A percentile compares a stretch with the other conserved stretches of the same genome.
These are phyloP conservation scores for Colletotrichum somersetense DNA, from an alignment of 2,329 filamentous ascomycete species.

Conservation along the genomic window DNA sequence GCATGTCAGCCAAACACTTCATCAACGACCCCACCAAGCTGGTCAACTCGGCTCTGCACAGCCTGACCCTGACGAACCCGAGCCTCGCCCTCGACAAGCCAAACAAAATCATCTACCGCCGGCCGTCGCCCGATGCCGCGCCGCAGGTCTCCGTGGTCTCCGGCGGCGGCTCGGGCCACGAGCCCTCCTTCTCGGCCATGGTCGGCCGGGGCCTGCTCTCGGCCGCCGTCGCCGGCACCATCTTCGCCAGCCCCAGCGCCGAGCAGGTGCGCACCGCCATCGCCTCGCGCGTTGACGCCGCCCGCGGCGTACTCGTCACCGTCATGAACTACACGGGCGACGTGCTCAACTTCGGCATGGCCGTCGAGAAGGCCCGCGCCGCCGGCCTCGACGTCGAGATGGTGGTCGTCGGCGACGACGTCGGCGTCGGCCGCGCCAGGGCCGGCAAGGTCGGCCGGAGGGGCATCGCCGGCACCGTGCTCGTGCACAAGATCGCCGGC, in stretches of 20 bases:
- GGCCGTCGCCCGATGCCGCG: constrained; percentile 60
- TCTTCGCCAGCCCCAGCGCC: constrained; percentile 80
- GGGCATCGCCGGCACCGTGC: constrained; percentile 90
- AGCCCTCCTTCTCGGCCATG: constrained; percentile 82
- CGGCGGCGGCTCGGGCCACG: constrained; percentile 88
- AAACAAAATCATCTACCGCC: constrained; percentile 87
- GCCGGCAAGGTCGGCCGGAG: constrained; percentile 93
- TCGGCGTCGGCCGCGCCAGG: constrained; percentile 83
- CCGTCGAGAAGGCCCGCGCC: constrained; percentile 90
- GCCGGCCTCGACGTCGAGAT: constrained; percentile 84
- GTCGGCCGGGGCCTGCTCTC: constrained; percentile 81
- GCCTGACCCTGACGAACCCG: constrained; percentile 86
- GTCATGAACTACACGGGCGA: constrained; percentile 97
- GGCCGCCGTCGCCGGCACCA: constrained; percentile 83
- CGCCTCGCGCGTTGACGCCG: constrained; percentile 73
- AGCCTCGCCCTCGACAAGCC: constrained; percentile 80
- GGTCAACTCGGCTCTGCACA: constrained; percentile 80
- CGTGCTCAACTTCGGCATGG: constrained; percentile 93
- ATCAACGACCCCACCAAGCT: constrained; percentile 85
- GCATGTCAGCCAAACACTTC: constrained; percentile 82
- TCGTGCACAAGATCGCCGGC: constrained; percentile 92
- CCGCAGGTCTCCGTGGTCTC: constrained; percentile 83
- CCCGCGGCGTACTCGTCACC: constrained; percentile 84
- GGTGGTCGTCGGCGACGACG: constrained; percentile 93
- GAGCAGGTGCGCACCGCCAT: constrained; percentile 78